These are phyloP conservation scores for Sordaria brevicollis DNA, from an alignment of 495 filamentous ascomycete genomes.

Conservation along the genomic window DNA sequence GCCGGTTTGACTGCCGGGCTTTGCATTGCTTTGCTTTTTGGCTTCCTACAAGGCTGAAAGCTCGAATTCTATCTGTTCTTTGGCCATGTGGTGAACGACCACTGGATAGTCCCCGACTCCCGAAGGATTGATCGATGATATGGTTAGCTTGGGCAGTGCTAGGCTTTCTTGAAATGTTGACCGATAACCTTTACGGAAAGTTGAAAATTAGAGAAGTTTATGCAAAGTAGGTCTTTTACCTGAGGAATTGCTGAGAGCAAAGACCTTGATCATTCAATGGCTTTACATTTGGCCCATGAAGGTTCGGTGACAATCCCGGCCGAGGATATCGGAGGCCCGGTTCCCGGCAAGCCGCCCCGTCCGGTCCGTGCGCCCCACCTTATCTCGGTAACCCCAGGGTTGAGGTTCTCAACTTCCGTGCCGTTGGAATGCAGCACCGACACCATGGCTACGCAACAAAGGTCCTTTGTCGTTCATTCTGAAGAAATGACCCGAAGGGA, in stretches of 20 bases:
- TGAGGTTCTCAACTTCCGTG: neutral
- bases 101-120: neutral
- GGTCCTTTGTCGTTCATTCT: neutral
- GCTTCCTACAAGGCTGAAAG: neutral
- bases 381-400: neutral
- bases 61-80: neutral
- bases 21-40: neutral
- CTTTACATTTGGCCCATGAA: neutral
- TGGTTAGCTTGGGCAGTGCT: neutral
- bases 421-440: neutral
- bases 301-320: neutral
- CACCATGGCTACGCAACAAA: neutral
- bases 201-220: neutral
- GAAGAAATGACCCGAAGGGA: neutral
- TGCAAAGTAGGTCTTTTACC: neutral
- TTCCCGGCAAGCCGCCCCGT: neutral
- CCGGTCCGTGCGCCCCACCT: neutral
- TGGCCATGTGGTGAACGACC: neutral
- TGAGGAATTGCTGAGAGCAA: no score
- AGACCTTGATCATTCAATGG: neutral
- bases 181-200: no score
- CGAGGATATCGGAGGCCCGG: neutral
- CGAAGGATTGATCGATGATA: neutral
- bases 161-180: neutral
- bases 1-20: neutral